Conservation (phyloP, 176 grass and related monocot species). For the barley (Hordeum vulgare) region MorexV3_pseudomolecules_assembly NC_058519.1:465133589-465134088, state of each 20-base stretch:
- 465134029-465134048: not conserved
- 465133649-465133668: not conserved
- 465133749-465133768: constrained; percentile 83
- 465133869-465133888: constrained; percentile 23
- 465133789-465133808: constrained; percentile 8
- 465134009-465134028: not conserved
- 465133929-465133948: not conserved
- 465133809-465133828: constrained; percentile 32
- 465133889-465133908: constrained; percentile 32
- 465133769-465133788: constrained; percentile 21
- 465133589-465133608: constrained; percentile 12
- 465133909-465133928: constrained; percentile 30
- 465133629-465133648: constrained; percentile 58
- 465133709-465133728: constrained; percentile 42
- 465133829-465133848: constrained; percentile 63
- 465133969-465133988: constrained; percentile 6
- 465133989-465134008: not conserved
- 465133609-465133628: constrained; percentile 19
- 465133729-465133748: constrained; percentile 27
- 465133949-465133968: constrained; percentile 15
- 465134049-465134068: not conserved
- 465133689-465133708: constrained; percentile 24
- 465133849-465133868: constrained; percentile 18
- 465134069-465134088: not conserved
- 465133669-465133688: not conserved